Percentiles rank a stretch among this genome's conserved stretches.
phyloP scores from a whole-genome alignment of 176 grass and related monocot genomes.

The Oryza glumipatula region DNA sequence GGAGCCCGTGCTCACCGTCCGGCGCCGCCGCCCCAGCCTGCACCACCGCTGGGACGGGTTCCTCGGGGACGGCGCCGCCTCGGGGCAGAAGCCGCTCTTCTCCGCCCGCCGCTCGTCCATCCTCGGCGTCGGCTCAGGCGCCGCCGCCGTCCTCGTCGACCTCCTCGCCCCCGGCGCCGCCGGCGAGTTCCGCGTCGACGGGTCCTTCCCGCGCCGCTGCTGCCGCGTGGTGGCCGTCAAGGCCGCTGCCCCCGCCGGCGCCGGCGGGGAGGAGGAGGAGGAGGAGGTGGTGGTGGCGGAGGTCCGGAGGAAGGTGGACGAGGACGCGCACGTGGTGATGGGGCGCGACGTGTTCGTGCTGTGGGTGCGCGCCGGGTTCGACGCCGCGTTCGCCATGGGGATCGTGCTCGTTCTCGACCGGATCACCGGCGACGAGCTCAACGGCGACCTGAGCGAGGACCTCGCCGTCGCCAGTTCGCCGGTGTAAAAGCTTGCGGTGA shows the following conservation, averaged over 20 bases:
- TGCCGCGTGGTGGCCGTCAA: conserved; percentile 62
- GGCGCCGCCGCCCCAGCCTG: conserved; percentile 82
- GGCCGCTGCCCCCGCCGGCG: not conserved
- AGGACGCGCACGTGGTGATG: conserved; percentile 67
- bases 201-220: conserved; percentile 74
- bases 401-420: conserved; percentile 86
- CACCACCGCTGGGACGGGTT: conserved; percentile 95
- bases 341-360: conserved; percentile 87
- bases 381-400: conserved; percentile 88
- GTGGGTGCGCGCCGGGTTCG: conserved; percentile 61
- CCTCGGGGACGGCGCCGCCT: conserved; percentile 57
- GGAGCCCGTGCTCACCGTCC: conserved; percentile 66
- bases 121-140: conserved; percentile 60
- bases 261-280: not conserved
- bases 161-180: conserved; percentile 24
- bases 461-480: conserved; percentile 40
- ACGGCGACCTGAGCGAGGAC: conserved; percentile 27
- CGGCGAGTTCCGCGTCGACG: conserved; percentile 75
- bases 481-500: conserved; percentile 5
- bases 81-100: conserved; percentile 72
- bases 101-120: conserved; percentile 84
- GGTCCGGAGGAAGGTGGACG: conserved; percentile 86
- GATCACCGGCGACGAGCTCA: conserved; percentile 62
- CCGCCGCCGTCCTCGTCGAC: conserved; percentile 62
- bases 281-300: conserved; percentile 60